Evolutionary conservation across 1,284 basidiomycete genomes (phyloP), one percentile per base, ranked within the genome.

Genomic region (Ganoderma boninense): DNA sequence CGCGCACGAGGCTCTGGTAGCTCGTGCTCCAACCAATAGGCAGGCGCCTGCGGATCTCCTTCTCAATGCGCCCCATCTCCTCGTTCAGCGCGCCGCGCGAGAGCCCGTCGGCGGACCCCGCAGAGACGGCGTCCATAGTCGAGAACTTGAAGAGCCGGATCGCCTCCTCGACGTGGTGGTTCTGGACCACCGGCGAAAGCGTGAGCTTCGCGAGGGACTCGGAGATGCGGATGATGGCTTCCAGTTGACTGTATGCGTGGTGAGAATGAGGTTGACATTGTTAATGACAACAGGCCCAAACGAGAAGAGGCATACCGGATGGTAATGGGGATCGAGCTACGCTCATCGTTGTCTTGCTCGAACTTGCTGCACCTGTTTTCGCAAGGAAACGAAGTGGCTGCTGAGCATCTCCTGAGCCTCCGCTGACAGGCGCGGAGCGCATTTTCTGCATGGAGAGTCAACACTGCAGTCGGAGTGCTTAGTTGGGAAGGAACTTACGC

Each of bases 81-180:
- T 97, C 97, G 80, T 97, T 97, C 38, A 99, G 84, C 79, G 97
- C 96, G 5, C 95, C 92, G 62, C 97, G 90, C 18, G 96, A 96
- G 76, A 99, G 88, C 1, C 98, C 98, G 76, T 99, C 97, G 7
- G 95, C 92, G 46, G 92, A 92, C 59, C 95, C 95, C 6, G 97
- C 96, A 35, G 96, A 95, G 35, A 99, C 97, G 32, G 98, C 98
- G 81, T 99, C 96, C 97, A 99, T 99, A 0, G 98, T 99, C 20
- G 97, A 98, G 83, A 93, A 98, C 77, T 98, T 98, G 92, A 99
- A 99, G 35, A 99, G 84, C 7, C 98, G 92, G 78, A 99, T 99
- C 6, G 98, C 95, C 82, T 99, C 98, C 80, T 99, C 97, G 44
- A 99, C 98, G 77, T 99, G 97, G 80, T 98, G 94, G 69, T 94